Base-by-base conservation (phyloP, 805 yeast genomes). In the Candida corydali region DNA sequence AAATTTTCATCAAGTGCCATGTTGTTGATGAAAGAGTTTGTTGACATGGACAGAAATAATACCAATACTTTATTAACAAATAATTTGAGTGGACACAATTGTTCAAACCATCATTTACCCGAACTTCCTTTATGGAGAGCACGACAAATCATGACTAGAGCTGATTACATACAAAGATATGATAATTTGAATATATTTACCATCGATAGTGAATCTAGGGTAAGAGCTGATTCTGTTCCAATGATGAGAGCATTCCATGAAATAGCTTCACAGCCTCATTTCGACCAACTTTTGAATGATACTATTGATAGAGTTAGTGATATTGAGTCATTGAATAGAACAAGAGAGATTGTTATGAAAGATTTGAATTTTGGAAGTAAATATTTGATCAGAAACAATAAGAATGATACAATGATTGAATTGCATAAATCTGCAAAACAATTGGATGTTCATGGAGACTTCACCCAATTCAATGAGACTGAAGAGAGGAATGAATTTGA, bases 191-290 rank as follows among this genome's bases (percentile, higher is more conserved):
- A 86, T 54, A 75, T 86, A 18, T 86, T 86, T 57, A 82, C 94
- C 2, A 77, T 86, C 37, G 93, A 86, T 57, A 76, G 86, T 0
- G 72, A 75, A 39, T 78, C 86, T 0, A 65, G 74, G 36, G 95
- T 86, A 3, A 64, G 83, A 24, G 91, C 95, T 0, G 95, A 86
- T 54, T 78, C 86, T 7, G 82, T 83, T 2, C 89, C 91, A 1
- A 85, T 86, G 94, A 83, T 86, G 94, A 72, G 89, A 46, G 94
- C 91, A 4, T 86, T 86, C 54, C 76, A 83, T 41, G 94, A 86
- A 52, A 82, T 86, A 35, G 80, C 81, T 2, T 62, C 75, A 3
- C 79, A 76, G 57, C 83, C 86, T 1, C 84, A 82, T 7, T 86
- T 86, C 45, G 80, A 82, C 30, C 73, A 78, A 39, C 59, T 85